Evolutionary conservation across 805 yeast genomes (phyloP), one percentile per base, ranked within the genome.

Genomic region (Lachancea meyersii): DNA sequence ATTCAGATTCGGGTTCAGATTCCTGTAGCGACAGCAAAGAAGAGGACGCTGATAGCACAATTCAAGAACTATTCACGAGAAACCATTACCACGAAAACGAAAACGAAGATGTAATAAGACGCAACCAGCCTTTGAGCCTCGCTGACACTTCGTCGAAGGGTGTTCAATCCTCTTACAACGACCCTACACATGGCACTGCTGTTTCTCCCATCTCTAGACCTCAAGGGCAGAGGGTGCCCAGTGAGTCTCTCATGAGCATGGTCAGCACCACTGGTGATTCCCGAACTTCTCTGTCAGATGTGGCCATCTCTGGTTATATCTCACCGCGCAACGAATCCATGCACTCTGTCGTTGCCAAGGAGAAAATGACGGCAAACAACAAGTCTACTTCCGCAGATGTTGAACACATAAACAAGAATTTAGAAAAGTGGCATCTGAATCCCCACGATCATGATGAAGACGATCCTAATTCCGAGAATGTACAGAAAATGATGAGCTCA

Each of bases 261-360:
- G 40, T 52, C 21, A 46, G 54, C 31, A 43, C 58, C 4, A 46
- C 60, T 2, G 54, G 60, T 5, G 65, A 69, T 18, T 71, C 74
- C 41, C 72, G 67, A 48, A 69, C 73, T 18, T 67, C 76, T 1
- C 55, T 73, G 35, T 69, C 73, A 41, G 76, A 72, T 47, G 77
- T 76, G 19, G 80, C 80, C 2, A 78, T 72, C 2, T 56, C 59
- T 9, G 71, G 71, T 1, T 63, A 54, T 36, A 64, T 67, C 32
- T 52, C 65, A 1, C 61, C 61, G 9, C 47, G 56, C 30, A 55
- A 48, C 39, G 55, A 48, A 9, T 55, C 61, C 0, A 44, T 53
- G 18, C 54, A 53, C 28, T 53, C 60, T 9, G 53, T 55, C 10
- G 52, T 50, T 5, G 47, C 58, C 8, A 45, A 51, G 30, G 45